A percentile compares a stretch with the other conserved stretches of the same genome.
Conservation (phyloP, 805 yeast genomes). For the Helenozyma rhizophorensis region DNA sequence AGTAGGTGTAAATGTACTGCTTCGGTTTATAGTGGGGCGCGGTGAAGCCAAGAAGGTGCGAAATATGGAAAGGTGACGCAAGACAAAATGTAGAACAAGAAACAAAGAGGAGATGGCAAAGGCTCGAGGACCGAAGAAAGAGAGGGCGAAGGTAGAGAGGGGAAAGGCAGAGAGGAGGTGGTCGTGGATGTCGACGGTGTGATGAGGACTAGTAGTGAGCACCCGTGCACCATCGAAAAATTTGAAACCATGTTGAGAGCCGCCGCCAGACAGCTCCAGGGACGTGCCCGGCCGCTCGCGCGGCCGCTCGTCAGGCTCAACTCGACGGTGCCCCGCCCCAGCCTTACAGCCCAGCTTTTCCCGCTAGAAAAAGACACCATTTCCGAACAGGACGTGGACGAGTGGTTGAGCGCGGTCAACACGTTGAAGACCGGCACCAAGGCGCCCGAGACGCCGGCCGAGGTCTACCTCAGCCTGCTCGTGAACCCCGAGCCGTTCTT, state of each 20-base stretch:
- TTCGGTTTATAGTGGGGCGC: too few species aligned
- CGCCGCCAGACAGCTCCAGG: constrained; percentile 5
- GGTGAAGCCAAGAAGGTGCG: too few species aligned
- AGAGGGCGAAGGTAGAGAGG: too few species aligned
- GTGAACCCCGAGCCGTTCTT: constrained; percentile 34
- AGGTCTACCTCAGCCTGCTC: constrained; percentile 36
- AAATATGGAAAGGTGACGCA: too few species aligned
- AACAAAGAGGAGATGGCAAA: too few species aligned
- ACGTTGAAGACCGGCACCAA: constrained; percentile 32
- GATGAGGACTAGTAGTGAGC: too few species aligned
- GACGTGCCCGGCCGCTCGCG: neutral
- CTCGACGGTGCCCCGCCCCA: constrained; percentile 5
- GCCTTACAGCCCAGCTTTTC: constrained; percentile 32
- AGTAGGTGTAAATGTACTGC: too few species aligned
- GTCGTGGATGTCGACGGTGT: too few species aligned
- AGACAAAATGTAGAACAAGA: too few species aligned
- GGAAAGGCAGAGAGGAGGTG: too few species aligned
- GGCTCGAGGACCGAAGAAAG: too few species aligned
- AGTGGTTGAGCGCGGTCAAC: constrained; percentile 44
- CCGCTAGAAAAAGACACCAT: constrained; percentile 36
- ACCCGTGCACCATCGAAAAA: constrained; percentile 4
- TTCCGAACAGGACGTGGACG: constrained; percentile 38
- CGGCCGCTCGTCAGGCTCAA: constrained; percentile 5
- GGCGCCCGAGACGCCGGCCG: constrained; percentile 30
- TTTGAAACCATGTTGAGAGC: constrained; percentile 8